Base-by-base conservation (phyloP, 108 stramenopile genomes). In the Nitzschia inconspicua region DNA sequence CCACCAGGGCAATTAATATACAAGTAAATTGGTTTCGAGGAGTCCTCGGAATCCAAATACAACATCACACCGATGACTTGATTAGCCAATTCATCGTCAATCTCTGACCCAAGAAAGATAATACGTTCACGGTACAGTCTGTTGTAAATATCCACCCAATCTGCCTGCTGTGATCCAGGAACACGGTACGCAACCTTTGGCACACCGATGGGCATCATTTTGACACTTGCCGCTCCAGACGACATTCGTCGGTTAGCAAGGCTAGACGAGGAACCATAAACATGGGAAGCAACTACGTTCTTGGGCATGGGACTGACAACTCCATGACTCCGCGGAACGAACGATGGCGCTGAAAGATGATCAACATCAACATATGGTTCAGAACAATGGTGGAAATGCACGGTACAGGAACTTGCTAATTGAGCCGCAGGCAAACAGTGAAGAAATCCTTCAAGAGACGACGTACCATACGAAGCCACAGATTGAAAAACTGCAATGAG, bases 1-100 rank as follows among this genome's bases (percentile, higher is more conserved):
- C 98, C 98, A 23, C 98, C 98, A 43, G 98, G 98, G 67, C 83
- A 95, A 84, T 98, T 98, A 66, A 98, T 95, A 84, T 98, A 98
- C 30, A 98, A 77, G 75, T 97, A 97, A 76, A 98, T 98, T 49
- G 96, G 96, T 82, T 97, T 96, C 42, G 84, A 77, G 52, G 76
- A 72, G 73, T 96, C 95, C 77, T 98, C 98, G 40, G 79, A 80
- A 64, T 97, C 98, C 47, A 98, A 86, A 78, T 98, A 97, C 52
- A 91, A 78, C 76, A 90, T 83, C 48, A 91, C 89, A 36, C 89
- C 98, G 59, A 98, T 97, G 49, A 98, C 91, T 75, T 97, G 96
- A 57, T 98, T 98, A 53, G 98, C 96, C 22, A 97, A 75, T 80
- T 98, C 98, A 53, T 98, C 98, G 65, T 97, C 95, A 64, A 98